These are phyloP conservation scores for Dipteronia sinensis DNA, from an alignment of 345 rosid genomes.

Conservation along the genomic window DNA sequence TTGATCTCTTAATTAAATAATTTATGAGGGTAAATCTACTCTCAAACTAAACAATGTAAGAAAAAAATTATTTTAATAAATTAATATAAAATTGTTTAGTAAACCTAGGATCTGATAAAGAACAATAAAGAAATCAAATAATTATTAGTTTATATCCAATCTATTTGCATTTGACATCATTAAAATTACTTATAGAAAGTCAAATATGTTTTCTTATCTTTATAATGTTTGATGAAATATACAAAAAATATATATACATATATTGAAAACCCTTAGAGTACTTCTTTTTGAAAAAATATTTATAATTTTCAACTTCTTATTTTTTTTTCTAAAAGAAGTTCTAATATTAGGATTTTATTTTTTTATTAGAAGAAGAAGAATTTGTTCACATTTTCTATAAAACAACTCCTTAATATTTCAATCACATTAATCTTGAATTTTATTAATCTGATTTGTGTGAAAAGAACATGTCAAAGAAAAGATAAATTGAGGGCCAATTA, in stretches of 20 bases:
- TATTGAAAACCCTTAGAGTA: too few relatives aligned
- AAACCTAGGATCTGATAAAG: background rate
- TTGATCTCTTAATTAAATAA: background rate
- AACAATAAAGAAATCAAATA: background rate
- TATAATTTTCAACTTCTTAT: too few relatives aligned
- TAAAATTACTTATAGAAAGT: background rate
- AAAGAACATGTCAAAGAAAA: background rate
- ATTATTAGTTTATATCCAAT: background rate
- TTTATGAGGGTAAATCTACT: background rate
- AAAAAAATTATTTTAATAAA: too few relatives aligned
- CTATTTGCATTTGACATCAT: background rate
- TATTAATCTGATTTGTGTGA: background rate
- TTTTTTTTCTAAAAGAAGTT: background rate
- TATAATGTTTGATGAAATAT: too few relatives aligned
- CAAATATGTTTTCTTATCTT: background rate
- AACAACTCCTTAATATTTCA: background rate
- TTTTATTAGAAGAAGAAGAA: too few relatives aligned
- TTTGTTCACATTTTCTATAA: background rate
- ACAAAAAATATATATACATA: too few relatives aligned
- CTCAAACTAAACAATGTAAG: background rate
- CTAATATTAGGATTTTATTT: too few relatives aligned
- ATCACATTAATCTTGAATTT: too few relatives aligned
- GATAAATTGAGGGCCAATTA: background rate
- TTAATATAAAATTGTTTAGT: too few relatives aligned
- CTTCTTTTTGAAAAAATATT: too few relatives aligned